Evolutionary conservation across 371 early-diverging fungal species (phyloP).

Genomic region (Syncephalastrum sp.): DNA sequence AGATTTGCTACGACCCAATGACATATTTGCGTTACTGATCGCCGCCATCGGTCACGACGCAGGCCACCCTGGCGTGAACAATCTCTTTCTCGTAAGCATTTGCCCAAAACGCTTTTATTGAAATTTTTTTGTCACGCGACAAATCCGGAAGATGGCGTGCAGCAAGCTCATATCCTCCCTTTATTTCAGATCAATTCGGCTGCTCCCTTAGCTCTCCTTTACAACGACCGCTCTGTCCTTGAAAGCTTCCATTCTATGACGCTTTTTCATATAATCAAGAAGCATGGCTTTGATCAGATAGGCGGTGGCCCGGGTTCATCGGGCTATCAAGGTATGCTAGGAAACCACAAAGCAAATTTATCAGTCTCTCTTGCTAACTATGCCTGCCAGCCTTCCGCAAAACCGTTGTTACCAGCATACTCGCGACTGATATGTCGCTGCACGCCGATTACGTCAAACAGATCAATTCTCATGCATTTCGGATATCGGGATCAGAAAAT

Average conservation of each 20-base stretch:
- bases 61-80: slow-evolving; percentile 86
- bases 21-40: slow-evolving; percentile 69
- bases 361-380: slow-evolving; percentile 4
- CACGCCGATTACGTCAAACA: slow-evolving; percentile 74
- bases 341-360: neutral
- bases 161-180: neutral
- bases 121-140: neutral
- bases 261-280: slow-evolving; percentile 78
- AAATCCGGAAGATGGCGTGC: neutral
- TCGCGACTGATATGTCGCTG: slow-evolving; percentile 83
- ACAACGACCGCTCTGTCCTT: slow-evolving; percentile 89
- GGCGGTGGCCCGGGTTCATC: slow-evolving; percentile 23
- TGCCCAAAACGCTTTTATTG: too few relatives aligned
- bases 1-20: slow-evolving; percentile 57
- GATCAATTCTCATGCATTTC: slow-evolving; percentile 59
- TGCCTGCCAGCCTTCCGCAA: slow-evolving; percentile 61
- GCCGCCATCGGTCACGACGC: slow-evolving; percentile 82
- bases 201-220: slow-evolving; percentile 82
- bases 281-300: slow-evolving; percentile 52
- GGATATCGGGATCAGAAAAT: slow-evolving; percentile 24
- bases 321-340: slow-evolving; percentile 26
- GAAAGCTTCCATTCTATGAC: slow-evolving; percentile 92
- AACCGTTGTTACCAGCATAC: slow-evolving; percentile 64
- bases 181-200: slow-evolving; percentile 54
- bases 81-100: slow-evolving; percentile 61